Evolutionary conservation across 176 grass and related monocot species (phyloP), one percentile per base, ranked within the genome.

Genomic region (Elymus sibiricus): DNA sequence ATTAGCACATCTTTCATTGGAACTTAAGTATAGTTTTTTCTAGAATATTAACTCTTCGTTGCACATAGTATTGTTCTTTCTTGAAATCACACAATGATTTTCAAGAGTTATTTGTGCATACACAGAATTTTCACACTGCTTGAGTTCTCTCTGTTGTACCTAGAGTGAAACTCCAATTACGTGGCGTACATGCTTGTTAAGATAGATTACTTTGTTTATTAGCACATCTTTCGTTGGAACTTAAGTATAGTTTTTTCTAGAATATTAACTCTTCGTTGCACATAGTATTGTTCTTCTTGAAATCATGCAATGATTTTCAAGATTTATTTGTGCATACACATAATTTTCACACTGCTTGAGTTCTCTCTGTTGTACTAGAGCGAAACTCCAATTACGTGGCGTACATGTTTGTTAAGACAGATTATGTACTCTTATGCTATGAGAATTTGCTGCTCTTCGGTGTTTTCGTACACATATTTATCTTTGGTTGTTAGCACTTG

Each of bases 41-140:
- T 66, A 9, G n/a, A 66, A 35, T 56, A 43, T 58, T 78, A 28
- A 35, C 12, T 37, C 40, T 64, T 32, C 4, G 46, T 5, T 88
- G 89, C 85, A 91, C 85, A 85, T 76, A 84, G 61, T 91, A 2
- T 40, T 70, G 19, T 38, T 70, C 67, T 80, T 80, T 88, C 78
- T 84, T 84, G 82, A 53, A 76, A 62, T 59, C 26, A 6, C 43
- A 10, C 83, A 16, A 67, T 85, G 78, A 21, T 60, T 86, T 44
- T 65, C 82, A 85, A 82, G 82, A 88, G 73, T 65, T 85, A 73
- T 85, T 71, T 82, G 86, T 85, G 82, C 82, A 66, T 85, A 91
- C 78, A 85, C 5, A 70, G 55, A 80, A 47, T 76, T 46, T 87
- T 70, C 29, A 76, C 89, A 84, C 61, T 84, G 85, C 76, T 84